A percentile compares a stretch with the other conserved stretches of the same genome.
Evolutionary conservation across 352 stramenopile species (phyloP).

Genomic region (Pythium sukuiense): DNA sequence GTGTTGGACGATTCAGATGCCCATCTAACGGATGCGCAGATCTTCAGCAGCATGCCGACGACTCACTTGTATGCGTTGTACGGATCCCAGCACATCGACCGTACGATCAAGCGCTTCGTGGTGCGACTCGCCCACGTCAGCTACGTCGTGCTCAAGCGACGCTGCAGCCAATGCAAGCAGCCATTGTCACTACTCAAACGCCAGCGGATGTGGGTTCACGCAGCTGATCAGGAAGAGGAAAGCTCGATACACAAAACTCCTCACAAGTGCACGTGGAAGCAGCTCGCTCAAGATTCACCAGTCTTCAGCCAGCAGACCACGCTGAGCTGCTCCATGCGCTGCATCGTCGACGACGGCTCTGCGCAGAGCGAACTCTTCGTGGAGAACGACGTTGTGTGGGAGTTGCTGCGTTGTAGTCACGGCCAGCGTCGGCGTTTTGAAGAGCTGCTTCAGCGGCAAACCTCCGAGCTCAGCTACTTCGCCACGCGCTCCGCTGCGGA

Average conservation of each 20-base stretch:
- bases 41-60: slow-evolving; percentile 44
- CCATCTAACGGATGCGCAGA: slow-evolving; percentile 24
- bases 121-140: slow-evolving; percentile 73
- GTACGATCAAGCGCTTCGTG: slow-evolving; percentile 53
- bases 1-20: background rate
- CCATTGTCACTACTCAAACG: slow-evolving; percentile 44
- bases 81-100: slow-evolving; percentile 36
- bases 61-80: slow-evolving; percentile 53
- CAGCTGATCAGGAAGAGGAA: background rate
- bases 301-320: slow-evolving; percentile 38
- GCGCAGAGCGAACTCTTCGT: slow-evolving; percentile 74
- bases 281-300: slow-evolving; percentile 34
- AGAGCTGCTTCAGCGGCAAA: slow-evolving; percentile 41
- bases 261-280: slow-evolving; percentile 30
- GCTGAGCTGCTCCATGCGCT: slow-evolving; percentile 49
- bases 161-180: slow-evolving; percentile 56
- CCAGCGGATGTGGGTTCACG: slow-evolving; percentile 45
- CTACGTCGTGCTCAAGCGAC: slow-evolving; percentile 75
- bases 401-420: slow-evolving; percentile 52
- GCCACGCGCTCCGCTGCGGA: slow-evolving; percentile 30
- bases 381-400: slow-evolving; percentile 71
- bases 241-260: background rate
- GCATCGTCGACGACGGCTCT: slow-evolving; percentile 76
- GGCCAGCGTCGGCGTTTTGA: slow-evolving; percentile 48
- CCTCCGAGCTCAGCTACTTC: slow-evolving; percentile 60